phyloP scores from a whole-genome alignment of 805 yeast genomes.

The Zygosaccharomyces rouxii region DNA sequence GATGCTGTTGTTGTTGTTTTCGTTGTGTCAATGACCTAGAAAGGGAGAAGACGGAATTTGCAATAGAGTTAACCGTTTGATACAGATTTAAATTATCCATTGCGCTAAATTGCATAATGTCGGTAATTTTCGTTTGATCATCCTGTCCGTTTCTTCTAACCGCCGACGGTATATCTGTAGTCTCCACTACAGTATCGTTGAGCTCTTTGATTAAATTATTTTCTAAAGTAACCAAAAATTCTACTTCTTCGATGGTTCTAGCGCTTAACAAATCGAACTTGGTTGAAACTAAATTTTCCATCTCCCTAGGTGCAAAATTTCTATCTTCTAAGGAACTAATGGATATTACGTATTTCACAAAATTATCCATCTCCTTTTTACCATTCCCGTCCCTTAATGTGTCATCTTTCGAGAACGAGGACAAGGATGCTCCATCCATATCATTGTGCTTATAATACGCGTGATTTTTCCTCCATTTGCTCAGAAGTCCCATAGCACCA shows the following conservation, averaged over 20 bases:
- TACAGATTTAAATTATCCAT: slow-evolving; percentile 36
- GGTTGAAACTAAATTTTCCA: slow-evolving; percentile 15
- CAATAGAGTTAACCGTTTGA: slow-evolving; percentile 34
- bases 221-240: slow-evolving; percentile 47
- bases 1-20: slow-evolving; percentile 6
- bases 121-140: not conserved
- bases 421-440: not conserved
- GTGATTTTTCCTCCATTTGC: slow-evolving; percentile 33
- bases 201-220: slow-evolving; percentile 34
- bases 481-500: slow-evolving; percentile 28
- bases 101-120: slow-evolving; percentile 21
- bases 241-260: slow-evolving; percentile 65
- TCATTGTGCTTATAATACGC: not conserved
- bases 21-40: slow-evolving; percentile 27
- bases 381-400: slow-evolving; percentile 2
- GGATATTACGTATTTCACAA: slow-evolving; percentile 37
- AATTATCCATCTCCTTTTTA: slow-evolving; percentile 34
- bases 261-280: slow-evolving; percentile 66
- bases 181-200: slow-evolving; percentile 8
- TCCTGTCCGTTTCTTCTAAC: not conserved
- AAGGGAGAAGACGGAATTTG: slow-evolving; percentile 35
- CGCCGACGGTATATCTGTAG: slow-evolving; percentile 3
- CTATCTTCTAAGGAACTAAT: slow-evolving; percentile 31
- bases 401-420: not conserved
- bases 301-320: slow-evolving; percentile 14